A percentile compares a stretch with the other conserved stretches of the same genome.
phyloP scores from a whole-genome alignment of 345 rosid species.

The Turritis glabra region DNA sequence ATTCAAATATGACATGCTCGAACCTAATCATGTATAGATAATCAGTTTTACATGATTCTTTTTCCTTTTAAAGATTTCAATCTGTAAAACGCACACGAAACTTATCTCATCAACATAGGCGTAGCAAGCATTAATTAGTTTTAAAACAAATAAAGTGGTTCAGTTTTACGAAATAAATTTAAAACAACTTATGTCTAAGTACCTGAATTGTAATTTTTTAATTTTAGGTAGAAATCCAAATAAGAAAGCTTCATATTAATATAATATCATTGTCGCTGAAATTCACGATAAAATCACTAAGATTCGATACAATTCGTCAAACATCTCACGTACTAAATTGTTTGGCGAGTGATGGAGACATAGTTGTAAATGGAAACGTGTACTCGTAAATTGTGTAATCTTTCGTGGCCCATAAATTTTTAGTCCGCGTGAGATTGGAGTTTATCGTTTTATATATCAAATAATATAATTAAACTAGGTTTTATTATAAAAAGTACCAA shows the following conservation, averaged over 20 bases:
- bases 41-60: neutral
- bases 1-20: neutral
- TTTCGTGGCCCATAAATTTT: slow-evolving; percentile 18
- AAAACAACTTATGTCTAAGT: neutral
- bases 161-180: neutral
- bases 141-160: neutral
- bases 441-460: slow-evolving; percentile 17
- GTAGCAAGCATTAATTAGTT: neutral
- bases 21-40: neutral
- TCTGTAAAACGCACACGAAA: too few relatives aligned
- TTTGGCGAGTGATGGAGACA: slow-evolving; percentile 31
- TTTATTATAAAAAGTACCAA: slow-evolving; percentile 32
- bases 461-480: neutral
- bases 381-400: slow-evolving; percentile 11
- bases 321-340: neutral
- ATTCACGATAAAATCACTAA: slow-evolving; percentile 12
- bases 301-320: slow-evolving; percentile 4
- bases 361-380: slow-evolving; percentile 26
- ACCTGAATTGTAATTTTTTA: neutral
- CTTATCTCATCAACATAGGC: too few relatives aligned
- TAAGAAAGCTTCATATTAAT: neutral
- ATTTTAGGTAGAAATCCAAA: neutral
- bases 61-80: neutral
- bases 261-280: neutral
- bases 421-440: neutral